A percentile compares a stretch with the other conserved stretches of the same genome.
Conservation (phyloP, 1,284 basidiomycete species). For the Irpex sp. region DNA sequence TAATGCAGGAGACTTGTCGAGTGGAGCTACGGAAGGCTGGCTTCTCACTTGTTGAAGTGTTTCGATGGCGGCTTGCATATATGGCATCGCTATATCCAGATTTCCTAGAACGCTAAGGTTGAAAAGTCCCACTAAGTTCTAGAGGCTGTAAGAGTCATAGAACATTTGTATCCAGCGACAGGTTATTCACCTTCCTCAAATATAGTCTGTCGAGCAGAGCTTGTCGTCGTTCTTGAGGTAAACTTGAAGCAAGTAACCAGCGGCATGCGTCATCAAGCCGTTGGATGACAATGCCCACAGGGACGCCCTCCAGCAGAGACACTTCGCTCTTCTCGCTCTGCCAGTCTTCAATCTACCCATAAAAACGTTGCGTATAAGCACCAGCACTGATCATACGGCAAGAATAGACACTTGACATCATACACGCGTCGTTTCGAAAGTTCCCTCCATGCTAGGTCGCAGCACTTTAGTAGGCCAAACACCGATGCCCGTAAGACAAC, state of each 20-base stretch:
- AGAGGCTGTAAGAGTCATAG: neutral
- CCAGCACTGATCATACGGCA: conserved; percentile 1
- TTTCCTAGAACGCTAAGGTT: conserved; percentile 35
- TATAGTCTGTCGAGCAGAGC: conserved; percentile 51
- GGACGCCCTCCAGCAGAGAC: conserved; percentile 68
- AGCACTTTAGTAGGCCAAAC: conserved; percentile 77
- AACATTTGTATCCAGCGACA: neutral
- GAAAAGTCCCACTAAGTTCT: conserved; percentile 42
- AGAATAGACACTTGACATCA: conserved; percentile 55
- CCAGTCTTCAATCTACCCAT: conserved; percentile 79
- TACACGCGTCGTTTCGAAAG: conserved; percentile 67
- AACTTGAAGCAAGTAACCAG: conserved; percentile 40
- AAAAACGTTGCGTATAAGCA: conserved; percentile 6
- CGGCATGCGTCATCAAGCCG: conserved; percentile 57
- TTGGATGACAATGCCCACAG: conserved; percentile 54
- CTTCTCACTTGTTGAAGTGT: conserved; percentile 39
- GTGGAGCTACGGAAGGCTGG: conserved; percentile 34
- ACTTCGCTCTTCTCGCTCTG: conserved; percentile 85
- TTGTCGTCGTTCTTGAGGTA: conserved; percentile 14
- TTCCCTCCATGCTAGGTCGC: conserved; percentile 82
- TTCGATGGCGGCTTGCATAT: conserved; percentile 39
- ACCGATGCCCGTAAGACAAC: conserved; percentile 71
- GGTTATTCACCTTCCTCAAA: conserved; percentile 49
- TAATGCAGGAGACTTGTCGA: conserved; percentile 44
- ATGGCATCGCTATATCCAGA: conserved; percentile 30